Conservation (phyloP, 768 basidiomycete genomes). For the Chalciporus piperatus region DNA sequence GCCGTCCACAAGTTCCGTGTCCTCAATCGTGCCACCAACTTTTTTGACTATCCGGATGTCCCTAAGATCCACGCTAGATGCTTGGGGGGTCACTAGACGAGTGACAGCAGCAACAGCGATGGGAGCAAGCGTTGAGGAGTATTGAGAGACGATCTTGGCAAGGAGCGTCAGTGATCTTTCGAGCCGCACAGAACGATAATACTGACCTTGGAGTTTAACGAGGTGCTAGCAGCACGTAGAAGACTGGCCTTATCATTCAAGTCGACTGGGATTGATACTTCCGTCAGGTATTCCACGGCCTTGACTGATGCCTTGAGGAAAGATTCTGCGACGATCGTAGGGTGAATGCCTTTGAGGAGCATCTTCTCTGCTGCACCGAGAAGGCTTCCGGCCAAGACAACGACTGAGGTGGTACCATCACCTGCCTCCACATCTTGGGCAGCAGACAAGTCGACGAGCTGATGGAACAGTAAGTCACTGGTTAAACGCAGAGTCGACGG, state of each 20-base stretch:
- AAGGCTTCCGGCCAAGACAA: slow-evolving; percentile 91
- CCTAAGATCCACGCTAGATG: slow-evolving; percentile 93
- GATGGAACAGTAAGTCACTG: slow-evolving; percentile 7
- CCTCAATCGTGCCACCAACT: slow-evolving; percentile 98
- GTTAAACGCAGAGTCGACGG: not conserved
- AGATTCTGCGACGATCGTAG: slow-evolving; percentile 93
- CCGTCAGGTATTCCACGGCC: slow-evolving; percentile 90
- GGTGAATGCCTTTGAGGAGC: slow-evolving; percentile 95
- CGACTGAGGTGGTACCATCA: slow-evolving; percentile 97
- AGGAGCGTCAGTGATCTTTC: slow-evolving; percentile 7
- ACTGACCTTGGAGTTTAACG: slow-evolving; percentile 89
- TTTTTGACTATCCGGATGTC: slow-evolving; percentile 98
- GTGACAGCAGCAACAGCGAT: slow-evolving; percentile 97
- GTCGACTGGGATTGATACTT: slow-evolving; percentile 90
- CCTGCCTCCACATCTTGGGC: slow-evolving; percentile 99
- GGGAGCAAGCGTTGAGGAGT: slow-evolving; percentile 96
- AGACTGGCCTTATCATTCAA: slow-evolving; percentile 82
- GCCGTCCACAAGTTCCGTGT: slow-evolving; percentile 95
- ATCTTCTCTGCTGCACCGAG: slow-evolving; percentile 96
- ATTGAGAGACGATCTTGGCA: slow-evolving; percentile 93
- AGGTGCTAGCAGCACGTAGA: slow-evolving; percentile 90
- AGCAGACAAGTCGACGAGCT: slow-evolving; percentile 96
- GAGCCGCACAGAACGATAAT: not conserved
- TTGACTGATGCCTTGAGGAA: slow-evolving; percentile 92
- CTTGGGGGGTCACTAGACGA: slow-evolving; percentile 82